Evolutionary conservation across 1,284 basidiomycete species (phyloP).

Genomic region (Cryptococcus deneoformans): DNA sequence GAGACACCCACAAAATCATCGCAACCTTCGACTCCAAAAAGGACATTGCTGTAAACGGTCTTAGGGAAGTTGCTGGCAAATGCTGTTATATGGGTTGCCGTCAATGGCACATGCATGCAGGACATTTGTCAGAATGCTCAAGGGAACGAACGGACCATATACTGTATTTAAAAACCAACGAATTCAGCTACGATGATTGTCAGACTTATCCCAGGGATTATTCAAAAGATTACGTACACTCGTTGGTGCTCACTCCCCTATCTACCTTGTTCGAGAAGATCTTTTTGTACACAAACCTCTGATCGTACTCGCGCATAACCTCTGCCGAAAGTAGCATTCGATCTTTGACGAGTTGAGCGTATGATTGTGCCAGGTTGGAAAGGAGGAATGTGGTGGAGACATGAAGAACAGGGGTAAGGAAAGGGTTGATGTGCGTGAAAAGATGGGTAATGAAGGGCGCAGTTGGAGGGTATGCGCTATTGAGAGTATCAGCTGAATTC

Average conservation of each 20-base stretch:
- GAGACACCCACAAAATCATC: too few relatives aligned
- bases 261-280: conserved; percentile 42
- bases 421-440: conserved; percentile 33
- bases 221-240: conserved; percentile 24
- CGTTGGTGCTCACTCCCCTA: conserved; percentile 40
- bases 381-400: conserved; percentile 32
- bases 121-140: neutral
- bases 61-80: too few relatives aligned
- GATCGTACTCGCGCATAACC: conserved; percentile 50
- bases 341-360: conserved; percentile 45
- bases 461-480: conserved; percentile 38
- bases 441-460: conserved; percentile 38
- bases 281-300: conserved; percentile 45
- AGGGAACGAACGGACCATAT: too few relatives aligned
- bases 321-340: conserved; percentile 44
- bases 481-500: neutral
- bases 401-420: conserved; percentile 37
- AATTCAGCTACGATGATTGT: conserved; percentile 5
- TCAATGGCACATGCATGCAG: too few relatives aligned
- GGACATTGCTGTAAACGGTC: too few relatives aligned
- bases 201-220: neutral
- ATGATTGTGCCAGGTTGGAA: conserved; percentile 34
- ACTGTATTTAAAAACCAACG: conserved; percentile 1
- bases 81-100: too few relatives aligned
- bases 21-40: too few relatives aligned